Base-by-base conservation (phyloP, 2,329 filamentous ascomycete genomes). In the Cladophialophora bantiana region DNA sequence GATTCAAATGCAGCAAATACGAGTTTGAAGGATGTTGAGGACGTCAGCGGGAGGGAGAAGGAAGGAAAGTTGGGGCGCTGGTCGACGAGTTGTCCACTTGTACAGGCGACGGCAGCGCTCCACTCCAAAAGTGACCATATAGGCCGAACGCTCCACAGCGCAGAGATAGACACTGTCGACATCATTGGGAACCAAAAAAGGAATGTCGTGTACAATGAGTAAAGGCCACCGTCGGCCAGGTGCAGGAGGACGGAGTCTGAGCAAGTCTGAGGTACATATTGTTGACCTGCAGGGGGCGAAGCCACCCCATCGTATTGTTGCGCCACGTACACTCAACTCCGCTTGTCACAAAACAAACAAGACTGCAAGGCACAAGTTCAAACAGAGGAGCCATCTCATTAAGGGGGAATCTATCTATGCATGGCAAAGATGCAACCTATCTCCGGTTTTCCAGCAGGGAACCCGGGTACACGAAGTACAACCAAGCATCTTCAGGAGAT, bases 361-460 rank as follows among this genome's bases (percentile, higher is more conserved):
- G 13, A 12, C 45, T 9, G 4, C n/a, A 20, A 59, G 40, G 20
- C 36, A 32, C 31, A 48, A 31, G n/a, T n/a, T 34, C 38, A 36
- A 59, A 59, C 38, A 50, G 31, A 13, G 35, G 40, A 50, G 40
- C 36, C 55, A n/a, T 68, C 57, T 61, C 60, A 61, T 60, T 65
- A 57, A 68, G 48, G 58, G 61, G 59, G 53, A 60, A 65, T 65
- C 66, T 68, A 65, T 65, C 66, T 65, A 62, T 65, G 68, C 59
- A 54, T 50, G 32, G 10, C 48, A 48, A 45, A 60, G 45, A 63
- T 50, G 15, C 40, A 40, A 62, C 48, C 52, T 64, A 54, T 66
- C 60, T 64, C 63, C 59, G 62, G 67, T 52, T 35, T 60, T 56
- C 38, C 34, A 36, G 7, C 13, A 32, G 42, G 60, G 40, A 62